Evolutionary conservation across 2,329 filamentous ascomycete genomes (phyloP), one percentile per base, ranked within the genome.

Genomic region (Ceratocystis smalleyi): DNA sequence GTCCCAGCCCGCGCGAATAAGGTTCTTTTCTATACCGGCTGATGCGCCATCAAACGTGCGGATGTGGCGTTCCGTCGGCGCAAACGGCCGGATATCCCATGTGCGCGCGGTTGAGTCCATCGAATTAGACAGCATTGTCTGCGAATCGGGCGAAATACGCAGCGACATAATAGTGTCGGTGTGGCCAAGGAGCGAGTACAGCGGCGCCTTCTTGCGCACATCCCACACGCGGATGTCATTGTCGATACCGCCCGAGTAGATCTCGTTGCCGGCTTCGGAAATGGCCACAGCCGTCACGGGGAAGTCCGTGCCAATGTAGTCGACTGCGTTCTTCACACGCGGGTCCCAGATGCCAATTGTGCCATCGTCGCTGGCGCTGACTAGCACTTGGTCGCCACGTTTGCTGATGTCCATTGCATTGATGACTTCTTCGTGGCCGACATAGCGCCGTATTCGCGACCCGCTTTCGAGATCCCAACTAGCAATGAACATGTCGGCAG

Each of bases 221-320:
- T 99, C 94, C 92, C 94, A 99, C 22, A 95, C 91, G 70, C 91
- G 90, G 73, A 99, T 95, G 70, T 95, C 91, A 72, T 97, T 96
- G 76, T 97, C 94, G 69, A 99, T 96, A 24, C 91, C 89, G 59
- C 92, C 92, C 5, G 89, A 88, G 74, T 94, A 99, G 30, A 99
- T 83, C 76, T 97, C 94, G 73, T 96, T 96, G 19, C 94, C 94
- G 1, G 92, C 91, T 73, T 96, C 91, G 0, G 91, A 87, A n/a
- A 97, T 79, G 17, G 91, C 89, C 5, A 97, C 84, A 0, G 92
- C 88, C 1, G 94, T 97, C 65, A 99, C 84, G 1, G 94, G 94
- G 67, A 95, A 95, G 67, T 94, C 87, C 0, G 91, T 96, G 72
- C 92, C 84, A 68, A 97, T 87, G 70, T 91, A 91, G 70, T 95